Percentiles rank a stretch among this genome's conserved stretches.
phyloP scores from a whole-genome alignment of 139 green algal genomes.

The Tetratostichococcus sp. region DNA sequence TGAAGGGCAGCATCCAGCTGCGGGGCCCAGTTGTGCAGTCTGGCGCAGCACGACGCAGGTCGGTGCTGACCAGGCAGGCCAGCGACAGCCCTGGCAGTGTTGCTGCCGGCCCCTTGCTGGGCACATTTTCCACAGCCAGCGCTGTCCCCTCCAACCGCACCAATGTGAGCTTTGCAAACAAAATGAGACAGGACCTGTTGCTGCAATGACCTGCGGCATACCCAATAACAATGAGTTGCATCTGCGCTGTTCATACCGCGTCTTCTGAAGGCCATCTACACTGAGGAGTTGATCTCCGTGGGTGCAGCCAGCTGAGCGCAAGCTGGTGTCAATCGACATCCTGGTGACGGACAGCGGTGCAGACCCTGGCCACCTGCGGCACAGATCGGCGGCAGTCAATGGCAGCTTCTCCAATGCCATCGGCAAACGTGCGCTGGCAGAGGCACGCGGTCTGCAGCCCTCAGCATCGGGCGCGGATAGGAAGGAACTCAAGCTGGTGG shows the following conservation, averaged over 20 bases:
- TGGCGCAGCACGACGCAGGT: neutral
- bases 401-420: too few relatives aligned
- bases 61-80: neutral
- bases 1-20: slow-evolving; percentile 24
- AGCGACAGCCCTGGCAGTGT: neutral
- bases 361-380: neutral
- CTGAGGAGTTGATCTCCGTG: too few relatives aligned
- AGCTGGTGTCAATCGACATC: neutral
- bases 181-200: too few relatives aligned
- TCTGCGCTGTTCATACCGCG: too few relatives aligned
- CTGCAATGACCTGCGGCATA: too few relatives aligned
- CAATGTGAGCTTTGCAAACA: too few relatives aligned
- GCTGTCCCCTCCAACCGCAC: too few relatives aligned
- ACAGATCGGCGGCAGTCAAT: too few relatives aligned
- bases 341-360: neutral
- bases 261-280: too few relatives aligned
- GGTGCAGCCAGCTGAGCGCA: neutral
- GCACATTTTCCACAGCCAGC: neutral
- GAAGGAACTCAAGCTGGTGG: neutral
- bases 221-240: too few relatives aligned
- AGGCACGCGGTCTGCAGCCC: too few relatives aligned
- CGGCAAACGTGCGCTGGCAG: neutral
- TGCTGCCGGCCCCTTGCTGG: neutral
- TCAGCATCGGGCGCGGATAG: too few relatives aligned
- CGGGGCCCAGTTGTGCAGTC: neutral